Conservation (phyloP, 805 yeast species). For the Sugiyamaella marilandica region DNA sequence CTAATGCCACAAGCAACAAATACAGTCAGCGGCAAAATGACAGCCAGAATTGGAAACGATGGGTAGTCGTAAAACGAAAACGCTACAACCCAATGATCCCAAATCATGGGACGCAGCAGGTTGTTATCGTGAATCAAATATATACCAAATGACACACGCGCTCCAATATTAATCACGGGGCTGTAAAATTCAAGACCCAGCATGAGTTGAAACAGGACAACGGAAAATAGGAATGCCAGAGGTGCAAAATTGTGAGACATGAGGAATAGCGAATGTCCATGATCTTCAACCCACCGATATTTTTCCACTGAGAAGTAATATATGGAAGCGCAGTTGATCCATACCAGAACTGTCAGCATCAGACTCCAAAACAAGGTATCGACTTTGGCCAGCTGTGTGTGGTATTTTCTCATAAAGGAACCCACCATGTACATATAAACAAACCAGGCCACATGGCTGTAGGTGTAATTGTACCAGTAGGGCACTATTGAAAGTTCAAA, state of each 20-base stretch:
- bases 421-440: constrained; percentile 1
- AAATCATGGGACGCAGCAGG: neutral
- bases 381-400: neutral
- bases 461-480: neutral
- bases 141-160: constrained; percentile 6
- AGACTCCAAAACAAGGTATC: neutral
- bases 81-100: constrained; percentile 4
- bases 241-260: neutral
- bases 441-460: constrained; percentile 1
- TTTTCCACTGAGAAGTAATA: neutral
- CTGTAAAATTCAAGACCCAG: neutral
- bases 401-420: neutral
- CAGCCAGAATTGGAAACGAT: neutral
- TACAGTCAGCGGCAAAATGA: neutral
- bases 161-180: constrained; percentile 1
- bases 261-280: constrained; percentile 1
- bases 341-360: neutral
- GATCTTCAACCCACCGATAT: neutral
- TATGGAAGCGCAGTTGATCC: neutral
- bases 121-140: constrained; percentile 6
- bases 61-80: neutral
- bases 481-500: neutral
- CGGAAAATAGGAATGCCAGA: neutral
- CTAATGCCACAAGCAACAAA: neutral
- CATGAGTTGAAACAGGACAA: constrained; percentile 1